Evolutionary conservation across 306 rosid genomes (phyloP).

Genomic region (Psophocarpus tetragonolobus): DNA sequence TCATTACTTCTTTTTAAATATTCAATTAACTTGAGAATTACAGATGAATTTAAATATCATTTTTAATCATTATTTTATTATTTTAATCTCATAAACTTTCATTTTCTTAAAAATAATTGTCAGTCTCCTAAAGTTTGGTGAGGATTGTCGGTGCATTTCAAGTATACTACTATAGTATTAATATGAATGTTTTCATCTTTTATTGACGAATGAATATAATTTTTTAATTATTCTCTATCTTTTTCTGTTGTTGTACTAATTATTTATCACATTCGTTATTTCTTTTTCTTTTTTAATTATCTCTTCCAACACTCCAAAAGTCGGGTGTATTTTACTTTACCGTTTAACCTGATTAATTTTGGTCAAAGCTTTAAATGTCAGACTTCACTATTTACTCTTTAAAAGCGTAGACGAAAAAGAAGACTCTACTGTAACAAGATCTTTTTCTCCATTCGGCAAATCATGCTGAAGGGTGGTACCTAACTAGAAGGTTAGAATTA

Average conservation of each 20-base stretch:
- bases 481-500: too few species aligned
- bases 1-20: background rate
- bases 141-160: constrained; percentile 9
- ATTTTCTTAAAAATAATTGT: background rate
- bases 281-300: background rate
- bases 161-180: background rate
- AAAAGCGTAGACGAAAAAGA: background rate
- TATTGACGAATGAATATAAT: background rate
- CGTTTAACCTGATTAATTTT: background rate
- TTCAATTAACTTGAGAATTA: background rate
- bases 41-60: background rate
- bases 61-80: background rate
- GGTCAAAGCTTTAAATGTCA: background rate
- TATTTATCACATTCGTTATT: background rate
- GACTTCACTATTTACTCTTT: constrained; percentile 9
- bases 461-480: background rate
- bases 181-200: background rate
- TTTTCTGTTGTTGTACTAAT: background rate
- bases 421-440: background rate
- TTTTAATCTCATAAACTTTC: background rate
- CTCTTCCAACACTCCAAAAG: too few species aligned
- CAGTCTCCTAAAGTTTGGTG: background rate
- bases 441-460: background rate
- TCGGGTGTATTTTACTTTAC: background rate
- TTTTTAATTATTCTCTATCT: background rate